Evolutionary conservation across 768 basidiomycete genomes (phyloP).

Genomic region (Leccinum fibrillosum): DNA sequence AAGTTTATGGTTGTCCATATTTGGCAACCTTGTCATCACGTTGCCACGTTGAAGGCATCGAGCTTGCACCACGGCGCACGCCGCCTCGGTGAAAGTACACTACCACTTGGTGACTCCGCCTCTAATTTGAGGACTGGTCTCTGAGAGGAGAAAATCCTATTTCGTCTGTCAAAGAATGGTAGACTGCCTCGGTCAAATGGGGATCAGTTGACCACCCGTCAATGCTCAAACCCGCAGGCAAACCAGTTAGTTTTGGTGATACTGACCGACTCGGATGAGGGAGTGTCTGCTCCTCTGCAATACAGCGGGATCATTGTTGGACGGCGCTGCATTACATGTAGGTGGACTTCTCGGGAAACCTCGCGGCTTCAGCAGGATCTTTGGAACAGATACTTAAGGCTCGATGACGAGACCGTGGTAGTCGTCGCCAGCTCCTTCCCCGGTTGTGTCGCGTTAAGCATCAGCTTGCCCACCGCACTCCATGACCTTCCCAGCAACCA

Average conservation of each 20-base stretch:
- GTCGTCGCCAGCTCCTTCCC: background rate
- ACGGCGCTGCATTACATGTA: background rate
- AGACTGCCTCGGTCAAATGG: background rate
- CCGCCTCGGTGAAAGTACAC: background rate
- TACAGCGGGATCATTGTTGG: background rate
- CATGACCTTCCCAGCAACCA: background rate
- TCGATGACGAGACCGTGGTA: background rate
- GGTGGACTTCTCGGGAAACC: background rate
- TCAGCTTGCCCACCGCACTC: background rate
- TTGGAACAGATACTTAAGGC: slow-evolving; percentile 11
- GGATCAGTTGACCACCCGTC: background rate
- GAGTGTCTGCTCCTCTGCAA: slow-evolving; percentile 1
- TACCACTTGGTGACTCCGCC: background rate
- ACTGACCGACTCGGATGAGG: slow-evolving; percentile 2
- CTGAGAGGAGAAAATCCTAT: background rate
- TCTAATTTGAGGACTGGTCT: background rate
- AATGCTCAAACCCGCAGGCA: background rate
- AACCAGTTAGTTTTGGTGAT: background rate
- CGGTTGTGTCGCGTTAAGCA: background rate
- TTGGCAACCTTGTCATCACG: background rate
- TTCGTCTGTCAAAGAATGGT: background rate
- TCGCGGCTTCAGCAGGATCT: background rate
- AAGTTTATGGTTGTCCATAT: background rate
- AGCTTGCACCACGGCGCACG: background rate
- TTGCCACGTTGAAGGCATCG: background rate